Evolutionary conservation across 2,329 filamentous ascomycete genomes (phyloP).

Genomic region (Grosmannia clavigera): DNA sequence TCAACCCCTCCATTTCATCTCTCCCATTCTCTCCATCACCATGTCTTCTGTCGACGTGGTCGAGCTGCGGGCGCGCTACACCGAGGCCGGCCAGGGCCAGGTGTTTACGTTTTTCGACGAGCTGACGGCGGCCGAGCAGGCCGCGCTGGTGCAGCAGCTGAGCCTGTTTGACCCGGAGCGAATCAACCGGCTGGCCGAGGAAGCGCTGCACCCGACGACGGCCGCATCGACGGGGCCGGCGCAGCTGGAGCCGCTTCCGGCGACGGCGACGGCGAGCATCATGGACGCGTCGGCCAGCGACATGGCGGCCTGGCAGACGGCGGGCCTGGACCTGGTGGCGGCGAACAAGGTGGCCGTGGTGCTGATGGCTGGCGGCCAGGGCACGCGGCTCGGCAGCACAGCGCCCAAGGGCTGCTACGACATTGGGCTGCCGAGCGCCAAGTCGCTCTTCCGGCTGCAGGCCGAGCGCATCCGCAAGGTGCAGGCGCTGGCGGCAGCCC

Average conservation of each 20-base stretch:
- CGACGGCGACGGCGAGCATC: slow-evolving; percentile 75
- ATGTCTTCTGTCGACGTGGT: slow-evolving; percentile 28
- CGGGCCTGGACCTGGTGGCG: slow-evolving; percentile 67
- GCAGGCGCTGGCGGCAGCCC: slow-evolving; percentile 64
- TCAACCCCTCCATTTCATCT: background rate
- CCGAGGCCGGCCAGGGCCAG: slow-evolving; percentile 63
- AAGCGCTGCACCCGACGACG: slow-evolving; percentile 62
- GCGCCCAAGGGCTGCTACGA: slow-evolving; percentile 96
- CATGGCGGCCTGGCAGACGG: slow-evolving; percentile 72
- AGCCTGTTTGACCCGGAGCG: slow-evolving; percentile 65
- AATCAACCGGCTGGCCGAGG: slow-evolving; percentile 79
- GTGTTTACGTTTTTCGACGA: slow-evolving; percentile 82
- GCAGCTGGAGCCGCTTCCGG: slow-evolving; percentile 74
- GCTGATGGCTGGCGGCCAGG: slow-evolving; percentile 94
- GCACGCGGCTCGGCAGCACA: slow-evolving; percentile 85
- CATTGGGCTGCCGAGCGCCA: slow-evolving; percentile 83
- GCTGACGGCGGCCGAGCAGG: slow-evolving; percentile 61
- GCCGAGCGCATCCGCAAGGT: slow-evolving; percentile 85
- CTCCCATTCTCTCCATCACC: background rate
- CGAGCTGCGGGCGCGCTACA: slow-evolving; percentile 59
- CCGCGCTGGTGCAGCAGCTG: slow-evolving; percentile 69
- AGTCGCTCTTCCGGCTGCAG: slow-evolving; percentile 96
- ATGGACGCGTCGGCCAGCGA: slow-evolving; percentile 74
- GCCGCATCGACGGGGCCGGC: slow-evolving; percentile 36
- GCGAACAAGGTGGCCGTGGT: slow-evolving; percentile 74